phyloP scores from a whole-genome alignment of 352 stramenopile genomes.

The Phytophthora litchii region DNA sequence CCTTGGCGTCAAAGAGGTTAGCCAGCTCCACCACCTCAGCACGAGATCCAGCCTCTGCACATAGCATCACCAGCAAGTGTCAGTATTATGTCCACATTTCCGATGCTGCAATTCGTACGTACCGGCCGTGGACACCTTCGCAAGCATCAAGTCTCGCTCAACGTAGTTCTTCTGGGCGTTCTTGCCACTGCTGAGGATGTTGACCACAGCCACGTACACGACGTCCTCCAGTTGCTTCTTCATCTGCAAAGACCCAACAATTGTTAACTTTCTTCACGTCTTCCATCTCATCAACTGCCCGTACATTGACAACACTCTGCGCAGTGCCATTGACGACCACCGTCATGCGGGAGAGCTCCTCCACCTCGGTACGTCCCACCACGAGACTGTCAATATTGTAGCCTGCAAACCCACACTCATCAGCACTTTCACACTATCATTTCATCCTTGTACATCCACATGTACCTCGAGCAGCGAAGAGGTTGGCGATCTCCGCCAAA shows the following conservation, averaged over 20 bases:
- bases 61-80: constrained; percentile 10
- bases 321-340: constrained; percentile 85
- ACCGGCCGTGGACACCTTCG: constrained; percentile 83
- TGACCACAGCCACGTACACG: constrained; percentile 86
- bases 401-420: constrained; percentile 33
- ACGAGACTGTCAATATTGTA: constrained; percentile 91
- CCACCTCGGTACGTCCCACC: constrained; percentile 84
- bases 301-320: constrained; percentile 79
- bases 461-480: constrained; percentile 77
- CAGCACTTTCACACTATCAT: not conserved
- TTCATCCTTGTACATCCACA: constrained; percentile 3
- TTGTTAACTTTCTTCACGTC: not conserved
- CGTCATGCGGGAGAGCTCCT: constrained; percentile 88
- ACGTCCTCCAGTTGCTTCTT: constrained; percentile 90
- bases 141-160: constrained; percentile 88
- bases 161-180: constrained; percentile 81
- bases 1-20: constrained; percentile 87
- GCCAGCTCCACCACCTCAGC: constrained; percentile 82
- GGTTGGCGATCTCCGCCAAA: constrained; percentile 86
- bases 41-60: constrained; percentile 60
- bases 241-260: constrained; percentile 52
- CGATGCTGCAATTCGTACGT: constrained; percentile 22
- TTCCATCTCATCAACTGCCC: not conserved
- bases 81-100: constrained; percentile 14
- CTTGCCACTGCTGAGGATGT: constrained; percentile 78